A percentile compares a stretch with the other conserved stretches of the same genome.
These are phyloP conservation scores for Niebla homalea DNA, from an alignment of 495 filamentous ascomycete genomes.

Conservation along the genomic window DNA sequence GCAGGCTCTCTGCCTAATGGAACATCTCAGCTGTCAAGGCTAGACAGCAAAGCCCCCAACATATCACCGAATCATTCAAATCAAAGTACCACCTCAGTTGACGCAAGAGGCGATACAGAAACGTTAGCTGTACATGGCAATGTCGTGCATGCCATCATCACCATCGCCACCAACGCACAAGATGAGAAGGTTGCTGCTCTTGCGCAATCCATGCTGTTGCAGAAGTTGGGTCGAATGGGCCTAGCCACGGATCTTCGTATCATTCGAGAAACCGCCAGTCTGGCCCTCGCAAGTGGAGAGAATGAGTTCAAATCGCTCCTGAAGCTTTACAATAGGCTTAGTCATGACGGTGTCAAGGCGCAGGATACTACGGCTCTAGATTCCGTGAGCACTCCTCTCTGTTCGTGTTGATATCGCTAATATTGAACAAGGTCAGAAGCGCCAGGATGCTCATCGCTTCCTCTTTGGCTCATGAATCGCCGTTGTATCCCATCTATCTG, in stretches of 20 bases:
- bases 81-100: constrained; percentile 67
- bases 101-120: constrained; percentile 59
- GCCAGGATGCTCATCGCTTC: constrained; percentile 69
- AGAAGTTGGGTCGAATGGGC: constrained; percentile 78
- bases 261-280: constrained; percentile 60
- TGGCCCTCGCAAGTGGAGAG: constrained; percentile 62
- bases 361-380: constrained; percentile 43
- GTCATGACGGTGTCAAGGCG: constrained; percentile 55
- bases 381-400: constrained; percentile 40
- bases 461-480: constrained; percentile 49
- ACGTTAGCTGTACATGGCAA: constrained; percentile 57
- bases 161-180: constrained; percentile 62
- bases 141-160: constrained; percentile 79
- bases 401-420: not conserved
- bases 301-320: constrained; percentile 73
- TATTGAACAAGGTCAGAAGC: constrained; percentile 40
- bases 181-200: constrained; percentile 89
- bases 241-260: constrained; percentile 66
- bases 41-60: constrained; percentile 29
- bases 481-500: constrained; percentile 64
- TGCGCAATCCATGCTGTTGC: constrained; percentile 88
- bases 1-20: constrained; percentile 18
- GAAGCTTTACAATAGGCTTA: constrained; percentile 63
- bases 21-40: constrained; percentile 8
- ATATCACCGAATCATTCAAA: constrained; percentile 36